Base-by-base conservation (phyloP, 2,329 filamentous ascomycete genomes). In the Cladophialophora yegresii region DNA sequence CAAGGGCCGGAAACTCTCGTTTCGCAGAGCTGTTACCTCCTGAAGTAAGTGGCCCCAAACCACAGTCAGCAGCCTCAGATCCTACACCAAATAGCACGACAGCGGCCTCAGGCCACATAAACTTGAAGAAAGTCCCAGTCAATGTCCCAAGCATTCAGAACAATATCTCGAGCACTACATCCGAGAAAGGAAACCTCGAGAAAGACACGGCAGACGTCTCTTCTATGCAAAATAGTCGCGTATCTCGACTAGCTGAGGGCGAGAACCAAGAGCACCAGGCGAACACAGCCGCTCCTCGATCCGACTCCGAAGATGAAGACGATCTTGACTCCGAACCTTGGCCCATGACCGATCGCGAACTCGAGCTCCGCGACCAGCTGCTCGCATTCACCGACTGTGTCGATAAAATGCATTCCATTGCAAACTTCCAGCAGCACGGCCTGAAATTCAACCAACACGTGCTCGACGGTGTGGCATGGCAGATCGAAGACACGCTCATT, bases 91-190 rank as follows among this genome's bases (percentile, higher is more conserved):
- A 26, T 22, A 40, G 20, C 10, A 10, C 28, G 26, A 13, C 43
- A 54, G 43, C 8, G n/a, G 22, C 26, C 10, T 23, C 49, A 51
- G 30, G 54, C 10, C 23, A 9, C 23, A 49, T 61, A 20, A 61
- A 55, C 40, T 54, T 67, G 13, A 62, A 58, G 47, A 54, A 64
- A 49, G 65, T 64, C 23, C 40, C 61, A 32, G 65, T 64, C 43
- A 64, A 50, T 40, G 43, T 62, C 4, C 65, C 65, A 4, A 62
- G 54, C 54, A 64, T 67, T 26, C 65, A 64, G 45, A 61, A 62
- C 33, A 58, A 33, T 45, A n/a, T 40, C 5, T 63, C 62, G 20
- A 59, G 51, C 55, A 56, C 32, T 32, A 20, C 50, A 20, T 62
- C 58, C 9, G 61, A 62, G 40, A 43, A 51, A 20, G 55, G 54